These are phyloP conservation scores for Panaeolus cyanescens DNA, from an alignment of 768 basidiomycete species.

Conservation along the genomic window DNA sequence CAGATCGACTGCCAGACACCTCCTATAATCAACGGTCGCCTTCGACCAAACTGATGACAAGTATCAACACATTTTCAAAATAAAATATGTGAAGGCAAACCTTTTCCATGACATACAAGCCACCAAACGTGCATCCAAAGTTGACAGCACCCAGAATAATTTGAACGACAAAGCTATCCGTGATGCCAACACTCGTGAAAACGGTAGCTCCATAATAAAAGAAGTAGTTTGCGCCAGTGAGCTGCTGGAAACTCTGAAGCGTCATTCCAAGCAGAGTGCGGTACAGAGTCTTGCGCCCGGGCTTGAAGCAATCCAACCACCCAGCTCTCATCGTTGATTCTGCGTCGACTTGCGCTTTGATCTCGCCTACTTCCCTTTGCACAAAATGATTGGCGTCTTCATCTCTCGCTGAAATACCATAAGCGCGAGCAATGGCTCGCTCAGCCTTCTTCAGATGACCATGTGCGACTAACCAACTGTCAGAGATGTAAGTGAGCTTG, in stretches of 20 bases:
- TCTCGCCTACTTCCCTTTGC: conserved; percentile 54
- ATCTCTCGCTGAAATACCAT: conserved; percentile 45
- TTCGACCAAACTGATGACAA: conserved; percentile 55
- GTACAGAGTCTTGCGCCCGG: conserved; percentile 58
- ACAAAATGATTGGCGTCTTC: conserved; percentile 44
- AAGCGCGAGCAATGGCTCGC: conserved; percentile 45
- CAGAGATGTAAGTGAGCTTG: neutral
- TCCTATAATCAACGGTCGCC: conserved; percentile 64
- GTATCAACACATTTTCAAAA: neutral
- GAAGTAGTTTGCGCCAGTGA: conserved; percentile 73
- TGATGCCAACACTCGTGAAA: conserved; percentile 66
- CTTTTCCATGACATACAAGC: conserved; percentile 72
- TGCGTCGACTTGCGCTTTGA: conserved; percentile 48
- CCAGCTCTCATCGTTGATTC: conserved; percentile 48
- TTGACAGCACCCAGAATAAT: conserved; percentile 78
- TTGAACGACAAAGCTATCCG: conserved; percentile 69
- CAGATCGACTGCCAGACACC: conserved; percentile 71
- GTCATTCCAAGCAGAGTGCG: conserved; percentile 65
- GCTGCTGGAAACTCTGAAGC: conserved; percentile 71
- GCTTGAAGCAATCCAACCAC: conserved; percentile 72
- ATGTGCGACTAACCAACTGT: conserved; percentile 57
- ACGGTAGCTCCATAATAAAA: conserved; percentile 70
- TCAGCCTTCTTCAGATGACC: conserved; percentile 51
- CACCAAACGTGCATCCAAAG: conserved; percentile 71
- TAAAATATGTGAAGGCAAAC: conserved; percentile 30